A percentile compares a stretch with the other conserved stretches of the same genome.
These are phyloP conservation scores for Epichloe coenophiala DNA, from an alignment of 2,329 filamentous ascomycete species.

Conservation along the genomic window DNA sequence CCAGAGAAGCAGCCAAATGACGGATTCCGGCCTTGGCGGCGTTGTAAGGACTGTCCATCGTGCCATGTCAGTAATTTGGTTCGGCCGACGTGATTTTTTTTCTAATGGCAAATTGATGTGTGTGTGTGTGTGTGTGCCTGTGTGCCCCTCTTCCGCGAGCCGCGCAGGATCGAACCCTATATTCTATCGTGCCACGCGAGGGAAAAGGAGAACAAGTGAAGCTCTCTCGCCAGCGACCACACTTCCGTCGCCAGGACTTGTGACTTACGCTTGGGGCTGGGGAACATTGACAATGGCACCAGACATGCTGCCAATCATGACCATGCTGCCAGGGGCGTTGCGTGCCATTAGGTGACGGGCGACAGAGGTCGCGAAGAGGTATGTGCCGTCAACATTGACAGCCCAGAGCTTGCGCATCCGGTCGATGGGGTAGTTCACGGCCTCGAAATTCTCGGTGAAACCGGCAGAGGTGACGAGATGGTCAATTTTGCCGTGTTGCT, in stretches of 20 bases:
- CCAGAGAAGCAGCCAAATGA: conserved; percentile 74
- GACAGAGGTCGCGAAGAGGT: conserved; percentile 71
- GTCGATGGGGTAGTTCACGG: conserved; percentile 79
- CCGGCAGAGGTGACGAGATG: conserved; percentile 91
- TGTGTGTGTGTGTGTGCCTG: too few species aligned
- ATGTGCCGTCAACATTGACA: conserved; percentile 87
- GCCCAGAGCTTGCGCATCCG: conserved; percentile 88
- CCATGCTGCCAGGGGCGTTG: conserved; percentile 68
- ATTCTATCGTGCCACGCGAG: too few species aligned
- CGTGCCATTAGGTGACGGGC: conserved; percentile 82
- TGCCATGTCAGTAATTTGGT: conserved; percentile 4
- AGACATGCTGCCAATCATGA: conserved; percentile 93
- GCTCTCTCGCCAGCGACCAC: too few species aligned
- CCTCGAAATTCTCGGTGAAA: conserved; percentile 92
- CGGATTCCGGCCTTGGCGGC: conserved; percentile 84
- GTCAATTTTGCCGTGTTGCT: conserved; percentile 66
- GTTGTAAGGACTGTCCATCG: conserved; percentile 59
- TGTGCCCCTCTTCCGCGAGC: too few species aligned
- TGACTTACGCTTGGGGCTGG: conserved; percentile 66
- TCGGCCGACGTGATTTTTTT: background rate
- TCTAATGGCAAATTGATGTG: too few species aligned
- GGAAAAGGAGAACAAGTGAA: too few species aligned
- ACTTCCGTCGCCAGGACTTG: background rate
- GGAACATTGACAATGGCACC: conserved; percentile 84
- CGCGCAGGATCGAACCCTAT: too few species aligned